Percentiles rank a stretch among this genome's conserved stretches.
Conservation (phyloP, 371 early-diverging fungal species). For the Apophysomyces elegans region DNA sequence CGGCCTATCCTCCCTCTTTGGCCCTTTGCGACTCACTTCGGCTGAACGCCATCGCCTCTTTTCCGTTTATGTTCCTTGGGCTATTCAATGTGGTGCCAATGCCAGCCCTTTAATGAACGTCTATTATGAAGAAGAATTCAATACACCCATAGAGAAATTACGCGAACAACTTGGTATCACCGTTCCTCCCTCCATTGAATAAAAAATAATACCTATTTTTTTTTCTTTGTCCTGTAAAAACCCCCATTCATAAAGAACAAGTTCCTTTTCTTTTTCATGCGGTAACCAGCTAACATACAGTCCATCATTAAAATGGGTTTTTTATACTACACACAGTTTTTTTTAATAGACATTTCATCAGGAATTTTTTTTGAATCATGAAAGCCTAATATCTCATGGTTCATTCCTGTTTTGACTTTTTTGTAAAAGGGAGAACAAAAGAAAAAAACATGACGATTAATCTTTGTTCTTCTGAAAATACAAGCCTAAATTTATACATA, state of each 20-base stretch:
- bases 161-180: slow-evolving; percentile 68
- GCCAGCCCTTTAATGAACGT: slow-evolving; percentile 83
- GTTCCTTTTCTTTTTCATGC: too few species aligned
- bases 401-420: too few species aligned
- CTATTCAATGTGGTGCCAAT: slow-evolving; percentile 79
- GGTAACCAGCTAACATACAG: too few species aligned
- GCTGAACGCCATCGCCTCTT: slow-evolving; percentile 70
- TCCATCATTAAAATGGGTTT: too few species aligned
- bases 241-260: too few species aligned
- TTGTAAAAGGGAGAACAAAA: too few species aligned
- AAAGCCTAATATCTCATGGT: too few species aligned
- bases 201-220: neutral
- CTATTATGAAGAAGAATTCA: slow-evolving; percentile 84
- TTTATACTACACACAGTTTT: too few species aligned
- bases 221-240: neutral
- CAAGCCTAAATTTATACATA: too few species aligned
- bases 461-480: neutral
- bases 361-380: too few species aligned
- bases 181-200: slow-evolving; percentile 30
- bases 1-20: slow-evolving; percentile 78
- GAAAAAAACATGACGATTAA: too few species aligned
- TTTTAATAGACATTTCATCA: too few species aligned
- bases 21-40: slow-evolving; percentile 71
- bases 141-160: slow-evolving; percentile 72
- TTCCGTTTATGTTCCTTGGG: slow-evolving; percentile 87